phyloP scores from a whole-genome alignment of 176 grass and related monocot species.

The Raddia distichophylla region DNA sequence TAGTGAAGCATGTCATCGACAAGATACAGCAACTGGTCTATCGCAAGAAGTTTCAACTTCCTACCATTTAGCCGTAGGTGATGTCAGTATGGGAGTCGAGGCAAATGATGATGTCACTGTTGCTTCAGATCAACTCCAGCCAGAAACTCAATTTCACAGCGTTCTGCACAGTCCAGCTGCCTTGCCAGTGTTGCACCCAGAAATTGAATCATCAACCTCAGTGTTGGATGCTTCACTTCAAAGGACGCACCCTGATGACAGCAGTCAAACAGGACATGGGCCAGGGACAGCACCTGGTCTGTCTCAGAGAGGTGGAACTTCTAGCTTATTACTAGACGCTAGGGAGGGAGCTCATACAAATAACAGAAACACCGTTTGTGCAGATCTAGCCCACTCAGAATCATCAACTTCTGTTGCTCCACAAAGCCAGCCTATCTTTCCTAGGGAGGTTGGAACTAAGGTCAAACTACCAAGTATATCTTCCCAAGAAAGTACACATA shows the following conservation, averaged over 20 bases:
- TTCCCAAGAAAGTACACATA: constrained; percentile 32
- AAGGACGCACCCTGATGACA: constrained; percentile 9
- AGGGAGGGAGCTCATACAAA: not conserved
- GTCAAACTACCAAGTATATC: constrained; percentile 21
- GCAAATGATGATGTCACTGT: not conserved
- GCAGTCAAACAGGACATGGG: constrained; percentile 3
- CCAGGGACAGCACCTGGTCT: constrained; percentile 12
- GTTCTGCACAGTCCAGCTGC: not conserved
- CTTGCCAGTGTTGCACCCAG: constrained; percentile 4
- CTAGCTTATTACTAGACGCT: not conserved
- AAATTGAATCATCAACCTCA: constrained; percentile 3
- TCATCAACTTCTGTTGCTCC: not conserved
- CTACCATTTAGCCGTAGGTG: not conserved
- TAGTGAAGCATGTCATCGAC: not conserved
- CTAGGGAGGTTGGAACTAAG: not conserved
- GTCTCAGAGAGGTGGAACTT: not conserved
- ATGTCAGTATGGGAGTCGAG: not conserved
- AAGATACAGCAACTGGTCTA: not conserved
- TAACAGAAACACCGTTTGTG: not conserved
- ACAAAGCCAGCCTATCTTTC: not conserved
- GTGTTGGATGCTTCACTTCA: constrained; percentile 1
- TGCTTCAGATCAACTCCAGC: constrained; percentile 2
- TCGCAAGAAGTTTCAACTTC: not conserved
- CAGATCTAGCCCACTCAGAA: not conserved
- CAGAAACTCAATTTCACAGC: constrained; percentile 7